phyloP scores from a whole-genome alignment of 257 asterid genomes.

The Przewalskia tangutica region DNA sequence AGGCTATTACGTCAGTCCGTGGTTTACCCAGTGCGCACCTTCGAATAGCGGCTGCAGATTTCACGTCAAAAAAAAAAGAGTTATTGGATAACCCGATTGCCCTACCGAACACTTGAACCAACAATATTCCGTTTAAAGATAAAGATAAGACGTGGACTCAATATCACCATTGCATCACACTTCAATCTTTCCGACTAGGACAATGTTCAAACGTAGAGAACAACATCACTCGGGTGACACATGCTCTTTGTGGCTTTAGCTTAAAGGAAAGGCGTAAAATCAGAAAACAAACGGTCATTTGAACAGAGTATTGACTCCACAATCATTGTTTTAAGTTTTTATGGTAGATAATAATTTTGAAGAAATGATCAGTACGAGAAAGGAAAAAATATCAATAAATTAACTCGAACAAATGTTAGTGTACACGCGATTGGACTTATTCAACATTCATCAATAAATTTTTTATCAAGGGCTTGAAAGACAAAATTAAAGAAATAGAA shows the following conservation, averaged over 20 bases:
- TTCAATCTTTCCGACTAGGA: neutral
- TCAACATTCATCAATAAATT: neutral
- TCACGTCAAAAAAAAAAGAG: no score
- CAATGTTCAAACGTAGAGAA: neutral
- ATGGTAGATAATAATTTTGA: neutral
- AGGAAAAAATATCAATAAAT: neutral
- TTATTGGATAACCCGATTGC: neutral
- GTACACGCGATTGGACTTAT: neutral
- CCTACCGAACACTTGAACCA: neutral
- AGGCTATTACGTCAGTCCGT: no score
- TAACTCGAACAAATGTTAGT: neutral
- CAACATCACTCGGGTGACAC: neutral
- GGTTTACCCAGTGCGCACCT: no score
- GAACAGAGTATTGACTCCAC: neutral
- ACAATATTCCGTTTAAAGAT: neutral
- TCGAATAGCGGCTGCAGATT: no score
- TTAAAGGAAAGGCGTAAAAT: neutral
- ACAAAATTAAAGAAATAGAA: neutral
- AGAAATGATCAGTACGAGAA: neutral
- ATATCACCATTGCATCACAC: neutral
- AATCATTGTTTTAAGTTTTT: neutral
- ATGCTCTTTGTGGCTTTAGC: neutral
- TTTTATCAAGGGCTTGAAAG: neutral
- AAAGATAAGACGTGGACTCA: neutral
- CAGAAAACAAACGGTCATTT: neutral